Evolutionary conservation across 202 grass and related monocot species (phyloP).

Genomic region (Schoenoplectus triqueter): DNA sequence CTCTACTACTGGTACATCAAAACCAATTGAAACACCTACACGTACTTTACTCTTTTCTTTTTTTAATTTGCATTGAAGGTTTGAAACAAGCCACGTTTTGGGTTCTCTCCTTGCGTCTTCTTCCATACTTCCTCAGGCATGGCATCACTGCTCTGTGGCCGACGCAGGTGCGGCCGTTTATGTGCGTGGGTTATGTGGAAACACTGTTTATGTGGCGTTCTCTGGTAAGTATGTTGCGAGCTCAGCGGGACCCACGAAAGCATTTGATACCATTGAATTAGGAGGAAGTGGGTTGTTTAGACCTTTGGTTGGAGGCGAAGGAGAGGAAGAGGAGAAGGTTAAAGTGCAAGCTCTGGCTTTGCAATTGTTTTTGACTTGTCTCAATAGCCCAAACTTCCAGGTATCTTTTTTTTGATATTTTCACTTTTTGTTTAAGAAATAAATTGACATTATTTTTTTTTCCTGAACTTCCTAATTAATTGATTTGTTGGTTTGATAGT

Average conservation of each 20-base stretch:
- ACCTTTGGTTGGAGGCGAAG: slow-evolving; percentile 57
- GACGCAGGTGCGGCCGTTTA: slow-evolving; percentile 38
- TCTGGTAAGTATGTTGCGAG: slow-evolving; percentile 54
- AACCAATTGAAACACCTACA: background rate
- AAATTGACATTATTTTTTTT: background rate
- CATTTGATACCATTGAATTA: slow-evolving; percentile 55
- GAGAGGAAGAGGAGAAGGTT: slow-evolving; percentile 55
- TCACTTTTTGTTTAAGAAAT: background rate
- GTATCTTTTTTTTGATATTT: slow-evolving; percentile 37
- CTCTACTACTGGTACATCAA: background rate
- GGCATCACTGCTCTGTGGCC: slow-evolving; percentile 62
- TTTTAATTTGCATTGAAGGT: slow-evolving; percentile 52
- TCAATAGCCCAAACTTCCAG: slow-evolving; percentile 66
- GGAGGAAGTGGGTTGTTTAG: slow-evolving; percentile 50
- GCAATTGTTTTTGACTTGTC: slow-evolving; percentile 56
- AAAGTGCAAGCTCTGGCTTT: slow-evolving; percentile 70
- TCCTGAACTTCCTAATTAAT: background rate
- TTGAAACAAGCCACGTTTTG: slow-evolving; percentile 91
- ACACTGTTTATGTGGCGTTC: slow-evolving; percentile 70
- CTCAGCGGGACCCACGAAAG: slow-evolving; percentile 38
- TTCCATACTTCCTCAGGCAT: slow-evolving; percentile 72
- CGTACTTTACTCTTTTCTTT: background rate
- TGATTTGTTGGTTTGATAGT: slow-evolving; percentile 16
- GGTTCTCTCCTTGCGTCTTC: slow-evolving; percentile 83
- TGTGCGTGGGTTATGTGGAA: slow-evolving; percentile 35